Evolutionary conservation across 306 rosid species (phyloP), one percentile per base, ranked within the genome.

Genomic region (Heteromeles arbutifolia): DNA sequence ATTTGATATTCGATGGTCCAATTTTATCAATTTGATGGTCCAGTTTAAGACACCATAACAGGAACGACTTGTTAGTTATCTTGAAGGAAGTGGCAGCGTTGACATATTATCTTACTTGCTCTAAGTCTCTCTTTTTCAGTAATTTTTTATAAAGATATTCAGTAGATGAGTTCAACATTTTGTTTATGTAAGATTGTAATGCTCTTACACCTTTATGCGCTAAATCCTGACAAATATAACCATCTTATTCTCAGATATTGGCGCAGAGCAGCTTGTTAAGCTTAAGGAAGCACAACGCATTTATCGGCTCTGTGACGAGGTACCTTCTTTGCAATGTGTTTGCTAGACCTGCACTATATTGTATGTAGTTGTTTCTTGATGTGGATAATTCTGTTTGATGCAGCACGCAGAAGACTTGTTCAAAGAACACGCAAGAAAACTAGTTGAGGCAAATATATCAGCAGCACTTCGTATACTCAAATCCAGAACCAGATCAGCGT

Each of bases 381-480:
- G 77, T 65, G 69, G 69, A 57, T 50, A 57, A 74, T 75, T 68
- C 39, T 81, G 58, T 83, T 72, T 58, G 73, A 77, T 89, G 82
- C 77, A 95, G 99, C 84, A 87, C 82, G 99, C 99, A 54, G 90
- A 25, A 76, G 88, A 87, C 85, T 87, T 92, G 84, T 92, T 95
- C 69, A 92, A 77, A 82, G 92, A 83, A 87, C 95, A 72, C 13
- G 77, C 83, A 59, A 85, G 98, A 90, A 92, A 89, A 81, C 80
- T 95, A 84, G 93, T 84, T 1, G 99, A 90, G 85, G 89, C 84
- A 88, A 89, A 85, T 75, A 86, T 95, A 76, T 83, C 97, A 28
- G 81, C 74, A 70, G 97, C 98, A 19, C 83, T 95, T 31, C 74
- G 69, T 63, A 31, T 69, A 58, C 90, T 92, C 63, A 95, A 92